Evolutionary conservation across 2,329 filamentous ascomycete genomes (phyloP).

Genomic region (Phialophora tarda): DNA sequence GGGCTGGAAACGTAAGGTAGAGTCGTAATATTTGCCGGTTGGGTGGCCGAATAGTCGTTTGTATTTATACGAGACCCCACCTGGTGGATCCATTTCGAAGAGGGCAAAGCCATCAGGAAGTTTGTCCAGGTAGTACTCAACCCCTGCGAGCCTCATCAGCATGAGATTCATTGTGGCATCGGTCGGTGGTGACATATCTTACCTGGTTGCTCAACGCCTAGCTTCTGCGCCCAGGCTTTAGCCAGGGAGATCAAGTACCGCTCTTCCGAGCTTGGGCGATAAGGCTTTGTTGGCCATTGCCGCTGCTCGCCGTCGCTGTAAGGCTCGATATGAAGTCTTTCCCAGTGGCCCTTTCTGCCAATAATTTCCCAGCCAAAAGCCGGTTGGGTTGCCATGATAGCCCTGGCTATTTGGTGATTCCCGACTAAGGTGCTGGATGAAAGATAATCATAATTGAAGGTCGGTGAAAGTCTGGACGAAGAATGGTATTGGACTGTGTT

Average conservation of each 20-base stretch:
- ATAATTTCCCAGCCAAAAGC: constrained; percentile 22
- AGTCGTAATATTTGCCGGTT: constrained; percentile 57
- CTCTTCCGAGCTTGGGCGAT: constrained; percentile 48
- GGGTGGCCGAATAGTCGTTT: constrained; percentile 65
- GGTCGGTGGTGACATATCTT: neutral
- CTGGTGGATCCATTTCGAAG: constrained; percentile 55
- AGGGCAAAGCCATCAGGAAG: constrained; percentile 62
- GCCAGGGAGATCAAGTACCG: constrained; percentile 57
- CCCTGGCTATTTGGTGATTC: neutral
- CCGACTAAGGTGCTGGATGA: neutral
- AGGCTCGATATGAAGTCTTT: constrained; percentile 26
- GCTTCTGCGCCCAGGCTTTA: constrained; percentile 54
- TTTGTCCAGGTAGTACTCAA: constrained; percentile 57
- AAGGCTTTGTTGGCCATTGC: constrained; percentile 47
- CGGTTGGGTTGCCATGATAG: neutral
- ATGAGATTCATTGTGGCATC: neutral
- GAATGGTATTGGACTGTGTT: neutral
- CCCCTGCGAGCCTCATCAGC: constrained; percentile 42
- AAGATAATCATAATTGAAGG: neutral
- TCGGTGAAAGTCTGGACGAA: neutral
- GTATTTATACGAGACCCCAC: constrained; percentile 50
- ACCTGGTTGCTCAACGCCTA: constrained; percentile 39
- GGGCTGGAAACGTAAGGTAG: constrained; percentile 59
- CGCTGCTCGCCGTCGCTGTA: constrained; percentile 49
- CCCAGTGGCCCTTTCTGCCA: constrained; percentile 28